Evolutionary conservation across 192 early-diverging fungal genomes (phyloP).

Genomic region (Coemansia sp.): DNA sequence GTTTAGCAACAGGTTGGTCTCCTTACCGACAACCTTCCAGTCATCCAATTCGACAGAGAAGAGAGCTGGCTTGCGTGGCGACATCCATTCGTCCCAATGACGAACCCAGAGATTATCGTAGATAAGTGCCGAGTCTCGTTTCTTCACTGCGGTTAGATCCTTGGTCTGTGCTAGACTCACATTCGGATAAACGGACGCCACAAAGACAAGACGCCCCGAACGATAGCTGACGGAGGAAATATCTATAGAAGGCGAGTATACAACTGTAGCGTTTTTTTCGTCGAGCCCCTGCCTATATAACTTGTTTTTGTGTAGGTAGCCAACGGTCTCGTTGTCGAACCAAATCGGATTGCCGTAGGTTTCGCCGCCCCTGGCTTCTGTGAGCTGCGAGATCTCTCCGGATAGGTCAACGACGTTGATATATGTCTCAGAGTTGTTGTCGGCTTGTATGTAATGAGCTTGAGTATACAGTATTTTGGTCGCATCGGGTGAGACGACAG

Average conservation of each 20-base stretch:
- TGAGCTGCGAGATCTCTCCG: constrained; percentile 11
- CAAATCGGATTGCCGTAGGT: constrained; percentile 31
- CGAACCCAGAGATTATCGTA: constrained; percentile 73
- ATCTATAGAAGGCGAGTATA: constrained; percentile 17
- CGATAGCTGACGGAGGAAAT: constrained; percentile 26
- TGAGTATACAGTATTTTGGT: constrained; percentile 27
- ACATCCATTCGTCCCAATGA: constrained; percentile 72
- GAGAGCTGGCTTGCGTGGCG: constrained; percentile 43
- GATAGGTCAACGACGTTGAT: constrained; percentile 29
- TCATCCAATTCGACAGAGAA: constrained; percentile 13
- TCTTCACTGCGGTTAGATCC: background rate
- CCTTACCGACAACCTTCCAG: constrained; percentile 3
- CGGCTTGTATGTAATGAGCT: constrained; percentile 29
- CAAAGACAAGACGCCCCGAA: constrained; percentile 14
- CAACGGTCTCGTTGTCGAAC: constrained; percentile 31
- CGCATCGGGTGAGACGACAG: constrained; percentile 35
- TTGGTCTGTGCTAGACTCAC: constrained; percentile 56
- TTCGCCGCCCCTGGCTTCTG: constrained; percentile 16
- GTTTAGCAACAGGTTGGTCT: constrained; percentile 25
- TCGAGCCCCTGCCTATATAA: constrained; percentile 14
- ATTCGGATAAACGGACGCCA: constrained; percentile 57
- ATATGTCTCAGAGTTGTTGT: constrained; percentile 24
- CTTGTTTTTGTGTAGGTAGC: constrained; percentile 30
- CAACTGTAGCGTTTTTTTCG: constrained; percentile 12
- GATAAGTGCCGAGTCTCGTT: constrained; percentile 60